Percentiles rank a stretch among this genome's conserved stretches.
phyloP scores from a whole-genome alignment of 2,329 filamentous ascomycete species.

The Neonectria coccinea region DNA sequence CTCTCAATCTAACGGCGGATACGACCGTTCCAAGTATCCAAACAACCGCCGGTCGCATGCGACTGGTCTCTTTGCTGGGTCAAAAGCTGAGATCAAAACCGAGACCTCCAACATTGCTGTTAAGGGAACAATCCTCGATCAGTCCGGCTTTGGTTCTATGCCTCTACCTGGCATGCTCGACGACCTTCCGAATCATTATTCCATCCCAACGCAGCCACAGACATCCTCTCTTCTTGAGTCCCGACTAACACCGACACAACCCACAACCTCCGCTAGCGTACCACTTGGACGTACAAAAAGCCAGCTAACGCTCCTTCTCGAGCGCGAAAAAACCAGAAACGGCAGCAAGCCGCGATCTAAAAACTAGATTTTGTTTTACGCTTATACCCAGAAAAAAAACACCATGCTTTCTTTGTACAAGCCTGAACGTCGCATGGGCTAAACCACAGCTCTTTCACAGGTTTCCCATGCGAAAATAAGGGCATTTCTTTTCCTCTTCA shows the following conservation, averaged over 20 bases:
- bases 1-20: conserved; percentile 50
- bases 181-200: conserved; percentile 40
- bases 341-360: conserved; percentile 45
- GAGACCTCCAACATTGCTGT: conserved; percentile 57
- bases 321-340: conserved; percentile 60
- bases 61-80: conserved; percentile 50
- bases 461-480: neutral
- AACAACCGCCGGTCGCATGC: conserved; percentile 31
- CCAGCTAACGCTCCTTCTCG: conserved; percentile 68
- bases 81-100: conserved; percentile 55
- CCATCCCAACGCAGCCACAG: conserved; percentile 38
- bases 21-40: conserved; percentile 36
- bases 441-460: conserved; percentile 13
- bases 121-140: conserved; percentile 59
- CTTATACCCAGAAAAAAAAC: conserved; percentile 24
- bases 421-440: conserved; percentile 13
- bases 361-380: conserved; percentile 38
- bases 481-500: neutral
- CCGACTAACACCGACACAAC: conserved; percentile 62
- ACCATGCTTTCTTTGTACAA: conserved; percentile 23
- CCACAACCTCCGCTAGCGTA: conserved; percentile 57
- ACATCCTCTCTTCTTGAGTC: conserved; percentile 50
- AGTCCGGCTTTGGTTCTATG: conserved; percentile 48
- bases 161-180: conserved; percentile 44
- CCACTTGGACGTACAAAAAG: conserved; percentile 70